Evolutionary conservation across 2,329 filamentous ascomycete genomes (phyloP).

Genomic region (Claviceps spartinae): DNA sequence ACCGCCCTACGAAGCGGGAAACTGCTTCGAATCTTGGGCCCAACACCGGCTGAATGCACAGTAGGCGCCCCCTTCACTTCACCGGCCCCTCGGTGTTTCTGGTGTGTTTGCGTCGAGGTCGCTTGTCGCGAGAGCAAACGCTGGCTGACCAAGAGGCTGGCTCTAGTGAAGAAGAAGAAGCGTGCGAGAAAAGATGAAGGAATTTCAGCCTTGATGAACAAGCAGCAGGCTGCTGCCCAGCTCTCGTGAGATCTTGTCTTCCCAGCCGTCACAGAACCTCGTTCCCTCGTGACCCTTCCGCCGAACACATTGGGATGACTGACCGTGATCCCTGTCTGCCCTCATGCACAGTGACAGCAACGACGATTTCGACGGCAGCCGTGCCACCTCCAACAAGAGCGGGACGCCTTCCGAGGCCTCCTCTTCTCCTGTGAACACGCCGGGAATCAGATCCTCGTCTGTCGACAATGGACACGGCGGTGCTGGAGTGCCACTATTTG

Average conservation of each 20-base stretch:
- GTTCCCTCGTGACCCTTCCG: conserved; percentile 8
- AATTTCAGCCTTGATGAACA: conserved; percentile 39
- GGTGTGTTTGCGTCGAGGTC: background rate
- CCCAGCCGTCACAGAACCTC: conserved; percentile 5
- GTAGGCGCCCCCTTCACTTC: conserved; percentile 12
- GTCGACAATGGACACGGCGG: conserved; percentile 29
- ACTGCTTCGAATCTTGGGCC: conserved; percentile 16
- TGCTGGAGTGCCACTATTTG: conserved; percentile 30
- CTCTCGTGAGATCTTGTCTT: conserved; percentile 30
- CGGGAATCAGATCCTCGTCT: conserved; percentile 29
- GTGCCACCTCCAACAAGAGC: conserved; percentile 21
- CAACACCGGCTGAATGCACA: conserved; percentile 24
- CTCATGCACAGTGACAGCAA: conserved; percentile 8
- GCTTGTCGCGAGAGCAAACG: background rate
- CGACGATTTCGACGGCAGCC: conserved; percentile 16
- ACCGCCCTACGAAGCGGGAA: conserved; percentile 16
- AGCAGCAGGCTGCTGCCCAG: conserved; percentile 37
- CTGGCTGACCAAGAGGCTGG: background rate
- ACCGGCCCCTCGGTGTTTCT: background rate
- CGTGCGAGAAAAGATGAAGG: conserved; percentile 40
- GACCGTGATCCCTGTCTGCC: conserved; percentile 11
- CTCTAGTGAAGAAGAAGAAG: conserved; percentile 37
- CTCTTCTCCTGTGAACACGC: conserved; percentile 30
- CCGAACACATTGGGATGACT: conserved; percentile 8
- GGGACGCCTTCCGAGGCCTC: conserved; percentile 28